Base-by-base conservation (phyloP, 2,329 filamentous ascomycete species). In the Lomentospora prolificans region DNA sequence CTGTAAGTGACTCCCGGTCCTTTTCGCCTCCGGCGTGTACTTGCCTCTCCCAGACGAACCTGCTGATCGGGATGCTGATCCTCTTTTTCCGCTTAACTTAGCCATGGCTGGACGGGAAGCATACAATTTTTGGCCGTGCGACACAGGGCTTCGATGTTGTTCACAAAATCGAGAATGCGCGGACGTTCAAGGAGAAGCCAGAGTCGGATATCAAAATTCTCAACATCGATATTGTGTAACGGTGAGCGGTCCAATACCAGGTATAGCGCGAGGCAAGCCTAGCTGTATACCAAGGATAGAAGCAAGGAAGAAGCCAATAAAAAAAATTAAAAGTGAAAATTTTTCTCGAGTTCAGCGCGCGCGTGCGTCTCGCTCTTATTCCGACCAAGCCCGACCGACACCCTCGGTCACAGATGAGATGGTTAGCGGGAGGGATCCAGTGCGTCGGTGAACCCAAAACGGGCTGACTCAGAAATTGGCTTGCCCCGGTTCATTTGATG, bases 141-240 rank as follows among this genome's bases (percentile, higher is more conserved):
- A 86, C 92, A 36, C 87, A 91, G 66, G 94, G 94, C 0, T 75
- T 97, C 66, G 94, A 99, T 69, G 90, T 99, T 19, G 85, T 99
- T 58, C 90, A 97, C 69, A 89, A 86, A 74, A 99, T 99, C 67
- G 94, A 99, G 72, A 96, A 95, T 67, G 79, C 81, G 14, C 87
- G 87, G 67, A 90, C 90, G 3, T 85, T 87, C 69, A 85, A 85
- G 75, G 95, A 99, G 73, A 95, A 92, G 75, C 94, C 94, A 0
- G 89, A 95, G 69, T 90, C 96, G 65, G 94, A 99, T 68, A 91
- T 99, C 65, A 97, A 96, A 73, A 95, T 99, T 62, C 82, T 99
- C 57, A 96, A 89, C 67, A 95, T 99, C 63, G 80, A 84, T 63
- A 71, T 82, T 57, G 64, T 72, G 60, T 81, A 76, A 64, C 33